Percentiles rank a stretch among this genome's conserved stretches.
Evolutionary conservation across 1,284 basidiomycete genomes (phyloP).

Genomic region (Megacollybia platyphylla): DNA sequence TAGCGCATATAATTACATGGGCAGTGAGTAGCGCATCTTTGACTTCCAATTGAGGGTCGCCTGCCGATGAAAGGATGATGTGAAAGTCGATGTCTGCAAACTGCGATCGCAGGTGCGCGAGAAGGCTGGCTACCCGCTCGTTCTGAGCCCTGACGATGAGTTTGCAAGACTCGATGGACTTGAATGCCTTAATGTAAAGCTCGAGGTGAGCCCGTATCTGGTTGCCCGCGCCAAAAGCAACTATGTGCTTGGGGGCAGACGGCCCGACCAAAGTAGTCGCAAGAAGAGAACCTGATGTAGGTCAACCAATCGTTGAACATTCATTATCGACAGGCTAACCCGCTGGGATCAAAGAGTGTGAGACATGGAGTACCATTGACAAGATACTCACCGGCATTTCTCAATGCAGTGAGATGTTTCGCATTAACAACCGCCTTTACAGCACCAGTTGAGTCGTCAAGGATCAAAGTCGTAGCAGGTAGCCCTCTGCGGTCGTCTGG

Average conservation of each 20-base stretch:
- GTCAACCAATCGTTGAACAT: conserved; percentile 1
- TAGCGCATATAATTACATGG: conserved; percentile 64
- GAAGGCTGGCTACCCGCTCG: conserved; percentile 32
- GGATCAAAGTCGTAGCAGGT: conserved; percentile 64
- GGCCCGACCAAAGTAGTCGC: conserved; percentile 44
- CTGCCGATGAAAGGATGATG: conserved; percentile 7
- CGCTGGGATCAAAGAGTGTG: no score
- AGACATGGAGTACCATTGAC: neutral
- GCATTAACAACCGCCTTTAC: conserved; percentile 70
- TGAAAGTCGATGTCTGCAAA: conserved; percentile 27
- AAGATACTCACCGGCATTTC: conserved; percentile 60
- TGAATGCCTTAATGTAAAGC: conserved; percentile 45
- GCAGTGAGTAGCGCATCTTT: conserved; percentile 24
- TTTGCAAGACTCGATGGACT: conserved; percentile 36
- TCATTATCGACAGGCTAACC: neutral
- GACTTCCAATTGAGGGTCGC: conserved; percentile 5
- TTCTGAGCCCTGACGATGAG: conserved; percentile 57
- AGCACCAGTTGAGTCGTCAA: conserved; percentile 58
- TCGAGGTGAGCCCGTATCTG: conserved; percentile 56
- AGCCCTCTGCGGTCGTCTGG: conserved; percentile 37
- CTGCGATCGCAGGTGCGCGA: conserved; percentile 20
- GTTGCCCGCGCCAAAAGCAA: conserved; percentile 69
- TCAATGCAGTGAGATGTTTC: conserved; percentile 58
- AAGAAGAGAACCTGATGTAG: conserved; percentile 51
- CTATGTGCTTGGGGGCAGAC: conserved; percentile 29